Conservation (phyloP, 768 basidiomycete genomes). For the Tricholoma bakamatsutake region DNA sequence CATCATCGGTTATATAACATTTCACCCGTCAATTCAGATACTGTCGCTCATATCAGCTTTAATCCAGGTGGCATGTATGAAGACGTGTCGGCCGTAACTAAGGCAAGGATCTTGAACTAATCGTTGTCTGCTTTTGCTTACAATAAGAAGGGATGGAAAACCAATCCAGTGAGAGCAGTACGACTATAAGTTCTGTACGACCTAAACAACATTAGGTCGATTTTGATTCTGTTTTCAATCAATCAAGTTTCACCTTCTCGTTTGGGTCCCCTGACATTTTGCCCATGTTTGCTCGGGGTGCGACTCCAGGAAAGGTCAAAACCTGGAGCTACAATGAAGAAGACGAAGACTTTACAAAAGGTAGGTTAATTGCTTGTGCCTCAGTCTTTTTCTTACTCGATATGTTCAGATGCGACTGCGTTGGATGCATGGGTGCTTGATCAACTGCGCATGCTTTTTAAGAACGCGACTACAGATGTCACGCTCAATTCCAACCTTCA, state of each 20-base stretch:
- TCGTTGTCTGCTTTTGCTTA: slow-evolving; percentile 6
- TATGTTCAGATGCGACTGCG: slow-evolving; percentile 57
- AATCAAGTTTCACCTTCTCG: slow-evolving; percentile 68
- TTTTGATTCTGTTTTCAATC: slow-evolving; percentile 88
- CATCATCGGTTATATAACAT: slow-evolving; percentile 54
- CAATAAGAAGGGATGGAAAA: slow-evolving; percentile 68
- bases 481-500: slow-evolving; percentile 46
- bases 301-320: slow-evolving; percentile 59
- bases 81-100: slow-evolving; percentile 83
- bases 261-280: slow-evolving; percentile 88
- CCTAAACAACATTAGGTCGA: slow-evolving; percentile 42
- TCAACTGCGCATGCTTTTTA: slow-evolving; percentile 54
- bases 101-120: slow-evolving; percentile 36
- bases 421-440: slow-evolving; percentile 79
- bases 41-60: not conserved
- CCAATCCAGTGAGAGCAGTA: slow-evolving; percentile 57
- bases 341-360: slow-evolving; percentile 85
- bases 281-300: slow-evolving; percentile 81
- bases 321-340: slow-evolving; percentile 75
- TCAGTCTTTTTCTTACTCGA: not conserved
- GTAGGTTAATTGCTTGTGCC: slow-evolving; percentile 23
- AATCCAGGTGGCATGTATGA: slow-evolving; percentile 80
- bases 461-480: slow-evolving; percentile 53
- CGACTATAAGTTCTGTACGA: not conserved
- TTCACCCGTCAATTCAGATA: not conserved